phyloP scores from a whole-genome alignment of 192 early-diverging fungal genomes.

The Chytriomyces sp. region DNA sequence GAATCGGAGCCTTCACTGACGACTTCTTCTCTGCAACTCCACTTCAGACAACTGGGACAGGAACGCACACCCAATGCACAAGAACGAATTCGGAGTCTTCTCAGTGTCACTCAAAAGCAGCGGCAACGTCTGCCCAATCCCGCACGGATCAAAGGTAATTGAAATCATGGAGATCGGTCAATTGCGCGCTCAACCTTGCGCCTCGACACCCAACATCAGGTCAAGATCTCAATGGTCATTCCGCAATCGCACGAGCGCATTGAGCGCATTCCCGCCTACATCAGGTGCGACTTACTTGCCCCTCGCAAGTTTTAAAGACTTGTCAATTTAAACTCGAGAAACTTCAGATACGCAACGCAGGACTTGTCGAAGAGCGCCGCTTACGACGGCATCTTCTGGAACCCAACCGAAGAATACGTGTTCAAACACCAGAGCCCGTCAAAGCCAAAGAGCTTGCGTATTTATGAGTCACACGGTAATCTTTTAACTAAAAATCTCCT shows the following conservation, averaged over 20 bases:
- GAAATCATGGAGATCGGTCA: conserved; percentile 37
- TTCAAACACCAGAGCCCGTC: conserved; percentile 79
- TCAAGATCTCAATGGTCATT: conserved; percentile 76
- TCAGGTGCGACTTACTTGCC: conserved; percentile 33
- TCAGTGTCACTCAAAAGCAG: conserved; percentile 66
- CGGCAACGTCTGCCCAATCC: conserved; percentile 71
- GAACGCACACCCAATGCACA: conserved; percentile 74
- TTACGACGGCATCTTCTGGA: conserved; percentile 94
- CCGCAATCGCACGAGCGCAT: conserved; percentile 73
- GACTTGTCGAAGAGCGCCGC: conserved; percentile 77
- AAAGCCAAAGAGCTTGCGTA: conserved; percentile 68
- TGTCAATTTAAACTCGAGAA: too few relatives aligned
- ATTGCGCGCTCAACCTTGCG: not conserved
- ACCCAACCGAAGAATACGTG: conserved; percentile 73
- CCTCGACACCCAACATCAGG: not conserved
- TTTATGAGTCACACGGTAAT: conserved; percentile 94
- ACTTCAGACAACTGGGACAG: conserved; percentile 82
- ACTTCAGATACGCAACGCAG: conserved; percentile 72
- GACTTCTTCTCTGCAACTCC: not conserved
- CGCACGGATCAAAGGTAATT: conserved; percentile 89
- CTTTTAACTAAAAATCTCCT: conserved; percentile 10
- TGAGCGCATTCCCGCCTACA: conserved; percentile 90
- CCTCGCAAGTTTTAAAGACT: too few relatives aligned
- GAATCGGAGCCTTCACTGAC: not conserved
- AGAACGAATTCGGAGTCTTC: conserved; percentile 84